Evolutionary conservation across 2,329 filamentous ascomycete species (phyloP).

Genomic region (Clarireedia sp.): DNA sequence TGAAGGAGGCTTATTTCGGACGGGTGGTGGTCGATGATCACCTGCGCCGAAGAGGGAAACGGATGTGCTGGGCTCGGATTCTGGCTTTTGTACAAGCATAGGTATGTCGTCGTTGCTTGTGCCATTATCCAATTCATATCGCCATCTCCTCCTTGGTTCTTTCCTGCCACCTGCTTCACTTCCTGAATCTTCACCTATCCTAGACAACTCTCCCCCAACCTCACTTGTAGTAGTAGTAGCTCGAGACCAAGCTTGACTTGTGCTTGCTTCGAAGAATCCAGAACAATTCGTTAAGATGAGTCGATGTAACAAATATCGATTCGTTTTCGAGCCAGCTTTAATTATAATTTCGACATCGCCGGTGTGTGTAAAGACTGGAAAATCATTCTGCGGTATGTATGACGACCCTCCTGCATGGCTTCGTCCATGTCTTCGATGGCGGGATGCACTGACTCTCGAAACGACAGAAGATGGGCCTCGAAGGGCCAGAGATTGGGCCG

Average conservation of each 20-base stretch:
- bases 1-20: slow-evolving; percentile 53
- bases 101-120: slow-evolving; percentile 68
- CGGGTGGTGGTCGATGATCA: slow-evolving; percentile 37
- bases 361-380: slow-evolving; percentile 80
- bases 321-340: slow-evolving; percentile 61
- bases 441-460: slow-evolving; percentile 36
- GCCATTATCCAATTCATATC: slow-evolving; percentile 79
- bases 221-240: slow-evolving; percentile 13
- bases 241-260: slow-evolving; percentile 67
- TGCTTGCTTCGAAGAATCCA: slow-evolving; percentile 86
- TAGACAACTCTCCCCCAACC: slow-evolving; percentile 41
- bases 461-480: slow-evolving; percentile 55
- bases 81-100: slow-evolving; percentile 77
- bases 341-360: slow-evolving; percentile 90
- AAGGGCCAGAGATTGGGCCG: slow-evolving; percentile 44
- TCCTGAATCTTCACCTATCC: slow-evolving; percentile 41
- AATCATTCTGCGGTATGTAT: slow-evolving; percentile 75
- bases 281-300: slow-evolving; percentile 85
- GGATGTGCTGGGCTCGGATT: slow-evolving; percentile 16
- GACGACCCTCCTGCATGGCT: slow-evolving; percentile 61
- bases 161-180: slow-evolving; percentile 29
- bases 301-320: slow-evolving; percentile 78
- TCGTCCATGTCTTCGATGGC: slow-evolving; percentile 59
- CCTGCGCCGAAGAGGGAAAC: slow-evolving; percentile 50
- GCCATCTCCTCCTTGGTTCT: slow-evolving; percentile 53